A percentile compares a stretch with the other conserved stretches of the same genome.
These are phyloP conservation scores for Pleurotus platypus DNA, from an alignment of 768 basidiomycete species.

Conservation along the genomic window DNA sequence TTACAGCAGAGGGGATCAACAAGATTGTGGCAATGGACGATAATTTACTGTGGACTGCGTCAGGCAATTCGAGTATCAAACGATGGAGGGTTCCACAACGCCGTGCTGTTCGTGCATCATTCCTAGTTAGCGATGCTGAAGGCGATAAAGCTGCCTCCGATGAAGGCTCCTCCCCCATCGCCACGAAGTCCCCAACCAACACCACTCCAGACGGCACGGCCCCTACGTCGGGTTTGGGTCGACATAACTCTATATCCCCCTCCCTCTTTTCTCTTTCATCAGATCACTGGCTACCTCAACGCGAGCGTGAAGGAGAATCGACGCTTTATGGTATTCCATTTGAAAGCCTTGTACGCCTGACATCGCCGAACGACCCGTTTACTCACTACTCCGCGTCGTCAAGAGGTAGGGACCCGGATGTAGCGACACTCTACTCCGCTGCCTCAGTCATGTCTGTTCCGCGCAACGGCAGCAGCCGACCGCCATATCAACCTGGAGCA, in stretches of 20 bases:
- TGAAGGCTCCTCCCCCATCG: background rate
- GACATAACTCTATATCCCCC: conserved; percentile 25
- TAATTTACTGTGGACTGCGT: conserved; percentile 85
- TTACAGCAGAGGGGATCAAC: conserved; percentile 59
- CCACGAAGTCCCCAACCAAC: background rate
- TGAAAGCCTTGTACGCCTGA: conserved; percentile 63
- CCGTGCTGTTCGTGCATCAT: conserved; percentile 30
- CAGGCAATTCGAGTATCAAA: conserved; percentile 74
- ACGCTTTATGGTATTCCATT: conserved; percentile 64
- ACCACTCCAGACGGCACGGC: conserved; percentile 6
- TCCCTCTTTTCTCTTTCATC: conserved; percentile 31
- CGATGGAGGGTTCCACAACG: conserved; percentile 74
- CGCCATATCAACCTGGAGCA: conserved; percentile 31
- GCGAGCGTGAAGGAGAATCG: conserved; percentile 26
- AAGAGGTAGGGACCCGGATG: conserved; percentile 65
- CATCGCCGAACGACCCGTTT: conserved; percentile 65
- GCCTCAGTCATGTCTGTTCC: conserved; percentile 76
- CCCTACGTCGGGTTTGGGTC: conserved; percentile 11
- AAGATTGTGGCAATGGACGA: conserved; percentile 83
- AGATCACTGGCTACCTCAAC: conserved; percentile 22
- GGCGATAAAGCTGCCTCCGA: conserved; percentile 14
- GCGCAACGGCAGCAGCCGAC: conserved; percentile 25
- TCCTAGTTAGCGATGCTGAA: conserved; percentile 20
- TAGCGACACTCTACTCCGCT: conserved; percentile 84
- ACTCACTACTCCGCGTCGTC: conserved; percentile 31